Base-by-base conservation (phyloP, 2,329 filamentous ascomycete genomes). In the Pseudofabraea citricarpa region DNA sequence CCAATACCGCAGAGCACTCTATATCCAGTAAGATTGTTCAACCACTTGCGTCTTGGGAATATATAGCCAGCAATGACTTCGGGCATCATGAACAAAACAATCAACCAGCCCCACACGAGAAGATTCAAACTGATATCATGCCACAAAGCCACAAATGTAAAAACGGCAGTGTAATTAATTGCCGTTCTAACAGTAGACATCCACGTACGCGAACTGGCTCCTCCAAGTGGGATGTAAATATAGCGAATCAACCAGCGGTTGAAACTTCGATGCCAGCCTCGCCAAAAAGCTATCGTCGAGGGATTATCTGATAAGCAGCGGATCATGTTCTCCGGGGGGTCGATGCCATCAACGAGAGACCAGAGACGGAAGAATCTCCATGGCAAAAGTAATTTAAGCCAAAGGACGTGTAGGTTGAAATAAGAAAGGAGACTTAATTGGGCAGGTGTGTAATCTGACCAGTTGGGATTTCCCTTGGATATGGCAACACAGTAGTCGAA, bases 291-390 rank as follows among this genome's bases (percentile, higher is more conserved):
- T 31, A 90, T 75, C 0, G 89, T 85, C 51, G 85, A 90, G 70
- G 90, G 96, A 64, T 97, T 97, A 70, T 98, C 82, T 59, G 83
- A 90, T 67, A 96, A 89, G 66, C 94, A 98, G 54, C 93, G 87
- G 43, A 96, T 79, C 89, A 98, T 96, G 69, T 98, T 98, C 68
- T 98, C 93, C 0, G 93, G 91, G 0, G 93, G 89, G 60, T 98
- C 93, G 54, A 98, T 81, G 48, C 87, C 88, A 62, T 98, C 93
- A 13, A 90, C 62, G 4, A 98, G 76, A 0, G 88, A 76, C 93
- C 93, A 98, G n/a, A 98, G 80, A 4, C 94, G 87, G 77, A 97
- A 97, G 64, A 97, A 85, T n/a, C 93, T 86, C 90, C 91, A 98
- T 1, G 93, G 93, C 6, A 98, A 80, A 4, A 98, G 81, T 1